Evolutionary conservation across 352 stramenopile genomes (phyloP), one percentile per base, ranked within the genome.

Genomic region (Phytophthora parvispora): DNA sequence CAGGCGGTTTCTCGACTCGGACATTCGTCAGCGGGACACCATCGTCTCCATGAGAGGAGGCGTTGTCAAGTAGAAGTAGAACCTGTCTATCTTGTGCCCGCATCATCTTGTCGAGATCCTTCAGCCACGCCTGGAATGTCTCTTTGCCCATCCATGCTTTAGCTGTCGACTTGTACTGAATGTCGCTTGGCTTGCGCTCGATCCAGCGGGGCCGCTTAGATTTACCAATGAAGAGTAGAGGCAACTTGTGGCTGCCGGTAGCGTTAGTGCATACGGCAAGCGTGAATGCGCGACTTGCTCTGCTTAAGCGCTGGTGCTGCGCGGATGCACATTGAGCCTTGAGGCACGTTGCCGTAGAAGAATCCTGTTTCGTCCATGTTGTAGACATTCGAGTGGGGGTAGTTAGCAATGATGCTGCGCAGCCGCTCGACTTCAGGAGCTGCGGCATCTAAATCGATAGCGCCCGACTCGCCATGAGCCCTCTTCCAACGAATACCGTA

Each of bases 401-500:
- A 47, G 16, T 12, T 22, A 16, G 2, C 15, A 47, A 47, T 47
- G 15, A 47, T 47, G 31, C 34, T 12, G 34, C 52, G 52, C 12
- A 60, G 32, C 8, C 6, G 16, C 24, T 49, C 4, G 16, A 50
- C 2, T 3, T 60, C 52, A 32, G n/a, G 4, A 9, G 52, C 20
- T 10, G 28, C n/a, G 6, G 32, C 31, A 3, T 34, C 34, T 25
- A 60, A 49, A 22, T 60, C 32, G 13, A 59, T 34, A 1, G 16
- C 25, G 22, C 55, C 40, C 28, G 42, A 62, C 40, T 62, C 40
- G 1, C 38, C 38, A 13, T 54, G 28, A 2, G 42, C 55, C 8
- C 56, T 18, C 43, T 18, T 43, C 28, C 40, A 55, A 4, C 42
- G 40, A 47, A 55, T 55, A 4, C 43, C 28, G 8, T 64, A 64